Conservation (phyloP, 2,329 filamentous ascomycete species). For the Colletotrichum trifolii region DNA sequence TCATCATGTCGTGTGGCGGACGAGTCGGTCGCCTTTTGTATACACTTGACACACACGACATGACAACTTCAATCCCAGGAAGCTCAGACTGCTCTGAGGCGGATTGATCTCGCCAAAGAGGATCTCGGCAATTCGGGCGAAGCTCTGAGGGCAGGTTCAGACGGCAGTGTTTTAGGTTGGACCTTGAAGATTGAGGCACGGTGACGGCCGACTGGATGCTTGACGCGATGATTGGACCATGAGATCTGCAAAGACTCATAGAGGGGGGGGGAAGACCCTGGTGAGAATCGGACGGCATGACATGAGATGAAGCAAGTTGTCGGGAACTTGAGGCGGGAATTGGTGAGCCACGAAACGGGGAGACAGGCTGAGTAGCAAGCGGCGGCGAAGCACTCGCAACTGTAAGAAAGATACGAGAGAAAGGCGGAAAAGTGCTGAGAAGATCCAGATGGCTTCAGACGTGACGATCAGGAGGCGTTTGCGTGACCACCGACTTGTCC, state of each 20-base stretch:
- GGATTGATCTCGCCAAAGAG: neutral
- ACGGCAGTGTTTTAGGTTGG: slow-evolving; percentile 30
- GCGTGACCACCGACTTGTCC: too few species aligned
- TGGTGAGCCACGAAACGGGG: slow-evolving; percentile 7
- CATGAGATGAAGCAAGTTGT: slow-evolving; percentile 28
- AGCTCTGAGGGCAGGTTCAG: slow-evolving; percentile 8
- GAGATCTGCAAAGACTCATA: neutral
- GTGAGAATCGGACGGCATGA: slow-evolving; percentile 22
- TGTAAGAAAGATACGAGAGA: too few species aligned
- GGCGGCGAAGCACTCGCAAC: neutral
- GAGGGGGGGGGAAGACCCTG: slow-evolving; percentile 5
- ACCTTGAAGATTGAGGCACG: slow-evolving; percentile 13
- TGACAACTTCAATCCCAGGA: neutral
- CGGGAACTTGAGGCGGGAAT: slow-evolving; percentile 15
- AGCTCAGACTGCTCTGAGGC: slow-evolving; percentile 14
- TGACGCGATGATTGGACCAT: slow-evolving; percentile 25
- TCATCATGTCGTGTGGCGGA: neutral
- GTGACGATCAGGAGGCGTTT: too few species aligned
- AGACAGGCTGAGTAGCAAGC: neutral
- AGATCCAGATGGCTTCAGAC: too few species aligned
- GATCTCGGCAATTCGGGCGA: slow-evolving; percentile 8
- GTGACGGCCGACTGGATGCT: neutral
- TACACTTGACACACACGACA: too few species aligned
- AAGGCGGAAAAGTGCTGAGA: too few species aligned
- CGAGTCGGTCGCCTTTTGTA: slow-evolving; percentile 14